Evolutionary conservation across 2,329 filamentous ascomycete genomes (phyloP).

Genomic region (Trichoderma sp.): DNA sequence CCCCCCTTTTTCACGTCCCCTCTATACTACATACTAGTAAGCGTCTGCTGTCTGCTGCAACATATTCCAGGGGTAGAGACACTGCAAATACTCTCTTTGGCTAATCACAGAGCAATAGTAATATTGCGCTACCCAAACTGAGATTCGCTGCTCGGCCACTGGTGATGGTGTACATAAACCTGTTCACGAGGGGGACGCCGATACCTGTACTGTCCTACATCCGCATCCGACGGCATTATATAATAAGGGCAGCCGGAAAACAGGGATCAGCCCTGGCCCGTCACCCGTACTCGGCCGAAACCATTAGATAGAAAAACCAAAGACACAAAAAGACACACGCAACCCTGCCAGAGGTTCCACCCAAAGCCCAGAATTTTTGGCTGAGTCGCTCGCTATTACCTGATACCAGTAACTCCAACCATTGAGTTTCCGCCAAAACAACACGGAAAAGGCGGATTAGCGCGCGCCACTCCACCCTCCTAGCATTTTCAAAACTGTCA

Average conservation of each 20-base stretch:
- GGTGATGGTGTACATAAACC: background rate
- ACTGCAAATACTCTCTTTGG: background rate
- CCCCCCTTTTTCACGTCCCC: background rate
- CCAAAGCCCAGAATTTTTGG: background rate
- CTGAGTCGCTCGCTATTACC: background rate
- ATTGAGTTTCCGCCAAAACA: background rate
- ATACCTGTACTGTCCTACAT: background rate
- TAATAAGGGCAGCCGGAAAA: background rate
- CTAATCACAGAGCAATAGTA: background rate
- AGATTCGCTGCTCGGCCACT: background rate
- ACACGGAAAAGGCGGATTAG: background rate
- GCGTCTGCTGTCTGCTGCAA: background rate
- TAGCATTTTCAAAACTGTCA: background rate
- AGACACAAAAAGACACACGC: background rate
- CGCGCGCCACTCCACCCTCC: background rate
- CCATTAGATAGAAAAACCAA: background rate
- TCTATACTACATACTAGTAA: background rate
- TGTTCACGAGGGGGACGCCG: background rate
- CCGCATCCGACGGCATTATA: background rate
- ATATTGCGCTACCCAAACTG: slow-evolving; percentile 5
- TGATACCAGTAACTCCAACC: slow-evolving; percentile 15
- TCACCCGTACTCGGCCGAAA: slow-evolving; percentile 2
- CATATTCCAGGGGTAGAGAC: background rate
- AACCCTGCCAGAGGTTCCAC: slow-evolving; percentile 2
- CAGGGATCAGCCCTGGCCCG: background rate